phyloP scores from a whole-genome alignment of 257 asterid genomes.

The Penstemon davidsonii region DNA sequence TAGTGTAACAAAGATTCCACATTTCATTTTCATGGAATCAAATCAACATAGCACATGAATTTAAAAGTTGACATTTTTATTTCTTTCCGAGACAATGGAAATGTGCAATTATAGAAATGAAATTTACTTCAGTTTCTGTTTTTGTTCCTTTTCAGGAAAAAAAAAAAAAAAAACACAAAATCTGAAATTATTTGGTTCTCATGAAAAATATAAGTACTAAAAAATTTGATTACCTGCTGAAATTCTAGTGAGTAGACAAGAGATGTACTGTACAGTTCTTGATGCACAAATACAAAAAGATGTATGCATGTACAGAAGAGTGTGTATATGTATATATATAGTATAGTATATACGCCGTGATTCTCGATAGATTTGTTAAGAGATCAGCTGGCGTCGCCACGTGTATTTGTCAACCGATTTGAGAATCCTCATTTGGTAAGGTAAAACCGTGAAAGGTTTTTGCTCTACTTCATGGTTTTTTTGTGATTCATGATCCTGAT shows the following conservation, averaged over 20 bases:
- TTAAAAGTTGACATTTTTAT: not conserved
- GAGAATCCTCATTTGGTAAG: too few relatives aligned
- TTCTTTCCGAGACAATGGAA: not conserved
- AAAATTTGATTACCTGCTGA: too few relatives aligned
- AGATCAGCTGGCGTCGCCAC: conserved; percentile 24
- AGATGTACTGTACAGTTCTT: too few relatives aligned
- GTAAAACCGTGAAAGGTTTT: too few relatives aligned
- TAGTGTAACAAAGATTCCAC: not conserved
- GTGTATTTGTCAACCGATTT: not conserved
- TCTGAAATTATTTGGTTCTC: too few relatives aligned
- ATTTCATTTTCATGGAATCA: not conserved
- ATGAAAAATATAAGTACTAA: too few relatives aligned
- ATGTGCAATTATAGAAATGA: not conserved
- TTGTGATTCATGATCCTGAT: too few relatives aligned
- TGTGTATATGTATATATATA: conserved; percentile 1
- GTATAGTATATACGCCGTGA: not conserved
- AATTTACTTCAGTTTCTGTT: too few relatives aligned
- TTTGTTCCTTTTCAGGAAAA: too few relatives aligned
- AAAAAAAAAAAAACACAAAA: too few relatives aligned
- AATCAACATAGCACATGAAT: conserved; percentile 19
- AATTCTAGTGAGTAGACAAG: too few relatives aligned
- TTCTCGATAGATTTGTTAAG: not conserved
- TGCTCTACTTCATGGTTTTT: too few relatives aligned
- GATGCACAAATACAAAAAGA: not conserved
- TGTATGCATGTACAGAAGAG: conserved; percentile 10